Evolutionary conservation across 2,329 filamentous ascomycete genomes (phyloP).

Genomic region (Ophiostoma montium): DNA sequence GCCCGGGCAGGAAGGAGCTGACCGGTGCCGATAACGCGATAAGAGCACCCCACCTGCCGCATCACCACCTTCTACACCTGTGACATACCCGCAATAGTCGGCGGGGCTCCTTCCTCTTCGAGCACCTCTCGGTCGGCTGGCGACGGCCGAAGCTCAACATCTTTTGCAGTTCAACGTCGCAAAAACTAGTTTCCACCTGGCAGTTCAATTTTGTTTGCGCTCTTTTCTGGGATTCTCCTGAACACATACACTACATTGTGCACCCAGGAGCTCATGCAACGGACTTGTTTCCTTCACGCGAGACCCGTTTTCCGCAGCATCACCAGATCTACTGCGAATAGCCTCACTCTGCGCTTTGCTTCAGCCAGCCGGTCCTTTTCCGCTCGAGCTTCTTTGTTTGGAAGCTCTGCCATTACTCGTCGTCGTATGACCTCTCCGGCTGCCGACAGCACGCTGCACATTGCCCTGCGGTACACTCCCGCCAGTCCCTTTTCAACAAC

Average conservation of each 20-base stretch:
- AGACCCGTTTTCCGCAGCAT: not conserved
- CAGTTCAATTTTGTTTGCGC: not conserved
- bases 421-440: not conserved
- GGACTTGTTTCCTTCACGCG: not conserved
- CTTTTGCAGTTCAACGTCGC: not conserved
- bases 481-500: not conserved
- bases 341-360: not conserved
- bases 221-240: not conserved
- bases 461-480: not conserved
- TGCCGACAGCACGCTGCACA: not conserved
- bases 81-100: not conserved
- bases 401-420: not conserved
- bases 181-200: not conserved
- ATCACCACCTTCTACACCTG: not conserved
- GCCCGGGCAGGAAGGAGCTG: no score
- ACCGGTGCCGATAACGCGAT: no score
- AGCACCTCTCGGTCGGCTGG: not conserved
- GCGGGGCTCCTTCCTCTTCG: conserved; percentile 9
- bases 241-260: not conserved
- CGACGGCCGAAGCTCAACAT: not conserved
- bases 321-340: not conserved
- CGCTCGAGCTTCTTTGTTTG: not conserved
- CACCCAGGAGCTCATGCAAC: conserved; percentile 3
- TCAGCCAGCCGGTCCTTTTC: not conserved
- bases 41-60: not conserved